Conservation (phyloP, 148 eudicot species). For the Spergularia marina region DNA sequence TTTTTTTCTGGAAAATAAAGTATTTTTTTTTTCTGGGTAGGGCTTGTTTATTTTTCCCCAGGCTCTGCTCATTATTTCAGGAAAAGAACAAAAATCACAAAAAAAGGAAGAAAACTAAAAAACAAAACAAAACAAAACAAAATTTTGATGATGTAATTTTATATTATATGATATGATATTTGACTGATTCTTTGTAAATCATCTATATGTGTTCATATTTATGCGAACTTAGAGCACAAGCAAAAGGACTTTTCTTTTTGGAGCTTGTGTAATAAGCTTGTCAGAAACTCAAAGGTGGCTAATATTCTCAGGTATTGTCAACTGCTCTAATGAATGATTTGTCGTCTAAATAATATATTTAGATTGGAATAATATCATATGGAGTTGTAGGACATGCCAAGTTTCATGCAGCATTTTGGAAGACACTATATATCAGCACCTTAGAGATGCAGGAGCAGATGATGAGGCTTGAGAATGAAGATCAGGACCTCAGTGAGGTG, state of each 20-base stretch:
- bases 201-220: background rate
- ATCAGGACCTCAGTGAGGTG: slow-evolving; percentile 43
- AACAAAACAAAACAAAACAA: background rate
- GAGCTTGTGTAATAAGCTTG: slow-evolving; percentile 4
- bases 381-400: slow-evolving; percentile 23
- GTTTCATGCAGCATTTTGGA: slow-evolving; percentile 11
- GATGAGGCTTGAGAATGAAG: slow-evolving; percentile 23
- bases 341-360: too few species aligned
- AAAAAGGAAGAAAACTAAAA: background rate
- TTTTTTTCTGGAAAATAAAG: background rate
- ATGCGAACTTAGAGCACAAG: background rate
- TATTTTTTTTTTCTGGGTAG: slow-evolving; percentile 9
- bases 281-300: slow-evolving; percentile 1
- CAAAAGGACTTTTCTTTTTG: background rate
- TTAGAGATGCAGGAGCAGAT: slow-evolving; percentile 23
- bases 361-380: slow-evolving; percentile 4
- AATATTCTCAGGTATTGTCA: slow-evolving; percentile 19
- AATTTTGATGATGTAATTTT: background rate
- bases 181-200: background rate
- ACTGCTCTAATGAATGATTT: background rate
- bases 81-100: background rate
- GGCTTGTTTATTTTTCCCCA: slow-evolving; percentile 21
- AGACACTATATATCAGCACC: background rate
- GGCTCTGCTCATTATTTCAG: slow-evolving; percentile 20
- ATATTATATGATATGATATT: background rate